These are phyloP conservation scores for Arachnomyces sp. DNA, from an alignment of 2,329 filamentous ascomycete genomes.

Conservation along the genomic window DNA sequence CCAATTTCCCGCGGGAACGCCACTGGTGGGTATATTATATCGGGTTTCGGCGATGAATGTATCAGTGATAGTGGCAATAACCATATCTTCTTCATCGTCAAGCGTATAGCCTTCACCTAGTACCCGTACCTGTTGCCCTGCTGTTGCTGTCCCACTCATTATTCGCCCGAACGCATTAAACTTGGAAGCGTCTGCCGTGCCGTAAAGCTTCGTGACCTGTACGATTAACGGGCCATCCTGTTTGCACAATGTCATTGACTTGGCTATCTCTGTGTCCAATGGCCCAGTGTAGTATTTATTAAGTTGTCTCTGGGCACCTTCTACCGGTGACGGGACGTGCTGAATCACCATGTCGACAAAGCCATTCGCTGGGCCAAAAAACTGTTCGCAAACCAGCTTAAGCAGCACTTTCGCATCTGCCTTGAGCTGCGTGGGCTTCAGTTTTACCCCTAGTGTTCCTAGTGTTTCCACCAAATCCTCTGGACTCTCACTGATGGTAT, in stretches of 20 bases:
- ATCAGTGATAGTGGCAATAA: slow-evolving; percentile 69
- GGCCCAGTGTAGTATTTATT: slow-evolving; percentile 90
- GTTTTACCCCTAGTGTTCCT: slow-evolving; percentile 66
- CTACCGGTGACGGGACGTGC: slow-evolving; percentile 79
- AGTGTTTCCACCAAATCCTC: slow-evolving; percentile 75
- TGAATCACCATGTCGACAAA: slow-evolving; percentile 94
- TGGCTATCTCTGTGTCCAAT: slow-evolving; percentile 69
- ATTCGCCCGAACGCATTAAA: slow-evolving; percentile 89
- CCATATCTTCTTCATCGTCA: slow-evolving; percentile 98
- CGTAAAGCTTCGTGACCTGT: slow-evolving; percentile 89
- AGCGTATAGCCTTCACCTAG: slow-evolving; percentile 92
- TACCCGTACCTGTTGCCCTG: slow-evolving; percentile 77
- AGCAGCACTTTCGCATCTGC: slow-evolving; percentile 82
- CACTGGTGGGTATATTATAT: slow-evolving; percentile 87
- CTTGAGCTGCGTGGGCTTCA: slow-evolving; percentile 91
- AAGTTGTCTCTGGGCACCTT: slow-evolving; percentile 67
- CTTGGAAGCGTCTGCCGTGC: slow-evolving; percentile 76
- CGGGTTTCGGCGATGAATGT: slow-evolving; percentile 87
- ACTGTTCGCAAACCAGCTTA: slow-evolving; percentile 85
- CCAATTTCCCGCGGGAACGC: slow-evolving; percentile 88
- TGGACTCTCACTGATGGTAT: slow-evolving; percentile 85
- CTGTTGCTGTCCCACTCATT: slow-evolving; percentile 80
- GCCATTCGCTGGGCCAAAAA: slow-evolving; percentile 81
- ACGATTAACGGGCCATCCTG: slow-evolving; percentile 87
- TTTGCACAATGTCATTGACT: slow-evolving; percentile 73